Percentiles rank a stretch among this genome's conserved stretches.
phyloP scores from a whole-genome alignment of 257 asterid genomes.

The Leonotis leonurus region DNA sequence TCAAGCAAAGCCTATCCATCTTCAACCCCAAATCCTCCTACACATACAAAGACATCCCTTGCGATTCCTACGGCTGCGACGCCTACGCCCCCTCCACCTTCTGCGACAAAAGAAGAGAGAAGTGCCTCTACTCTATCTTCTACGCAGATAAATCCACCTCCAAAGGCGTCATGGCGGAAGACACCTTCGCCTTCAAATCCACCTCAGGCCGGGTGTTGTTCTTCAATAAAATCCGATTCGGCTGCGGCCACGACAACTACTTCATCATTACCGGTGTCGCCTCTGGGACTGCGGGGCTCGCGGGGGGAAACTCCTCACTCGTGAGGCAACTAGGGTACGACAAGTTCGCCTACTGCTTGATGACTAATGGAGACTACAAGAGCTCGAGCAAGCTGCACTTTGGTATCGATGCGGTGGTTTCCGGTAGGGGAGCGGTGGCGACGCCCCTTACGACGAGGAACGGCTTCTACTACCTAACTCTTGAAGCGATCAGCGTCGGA shows the following conservation, averaged over 20 bases:
- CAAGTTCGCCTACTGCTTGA: constrained; percentile 62
- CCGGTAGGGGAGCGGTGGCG: constrained; percentile 14
- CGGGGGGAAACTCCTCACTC: constrained; percentile 37
- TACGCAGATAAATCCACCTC: constrained; percentile 38
- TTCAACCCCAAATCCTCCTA: constrained; percentile 40
- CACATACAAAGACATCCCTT: constrained; percentile 20
- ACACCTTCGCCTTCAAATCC: constrained; percentile 33
- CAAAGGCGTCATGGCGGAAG: constrained; percentile 36
- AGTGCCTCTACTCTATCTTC: constrained; percentile 13
- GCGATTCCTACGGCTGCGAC: background rate
- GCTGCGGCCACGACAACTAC: constrained; percentile 44
- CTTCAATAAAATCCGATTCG: constrained; percentile 23
- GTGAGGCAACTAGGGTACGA: constrained; percentile 39
- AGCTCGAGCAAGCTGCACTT: constrained; percentile 41
- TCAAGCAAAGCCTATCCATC: constrained; percentile 24
- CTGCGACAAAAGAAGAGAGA: background rate
- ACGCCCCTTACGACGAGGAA: too few species aligned
- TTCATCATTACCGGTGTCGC: constrained; percentile 17
- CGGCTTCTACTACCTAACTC: too few species aligned
- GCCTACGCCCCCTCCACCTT: background rate
- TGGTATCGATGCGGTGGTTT: constrained; percentile 32
- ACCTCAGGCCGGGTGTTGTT: constrained; percentile 8
- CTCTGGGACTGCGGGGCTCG: constrained; percentile 64
- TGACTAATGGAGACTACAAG: constrained; percentile 1
- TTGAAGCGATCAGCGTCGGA: too few species aligned